Evolutionary conservation across 139 green algal genomes (phyloP).

Genomic region (Bryopsis sp.): DNA sequence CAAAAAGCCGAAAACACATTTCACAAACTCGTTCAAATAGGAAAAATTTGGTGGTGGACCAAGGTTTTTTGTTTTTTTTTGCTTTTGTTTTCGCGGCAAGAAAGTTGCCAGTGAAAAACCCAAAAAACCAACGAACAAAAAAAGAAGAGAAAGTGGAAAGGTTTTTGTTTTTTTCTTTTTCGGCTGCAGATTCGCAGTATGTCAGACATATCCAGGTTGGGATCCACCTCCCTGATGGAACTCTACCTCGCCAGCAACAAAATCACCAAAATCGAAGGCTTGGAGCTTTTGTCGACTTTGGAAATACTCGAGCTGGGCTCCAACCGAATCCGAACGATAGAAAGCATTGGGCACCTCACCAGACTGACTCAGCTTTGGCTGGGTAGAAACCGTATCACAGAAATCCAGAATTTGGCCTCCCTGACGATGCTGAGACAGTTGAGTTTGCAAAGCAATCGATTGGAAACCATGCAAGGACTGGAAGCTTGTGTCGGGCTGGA

Average conservation of each 20-base stretch:
- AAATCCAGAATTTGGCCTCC: slow-evolving; percentile 39
- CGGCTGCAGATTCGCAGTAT: slow-evolving; percentile 53
- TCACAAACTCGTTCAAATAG: no score
- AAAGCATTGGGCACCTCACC: slow-evolving; percentile 39
- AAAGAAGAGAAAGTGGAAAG: no score
- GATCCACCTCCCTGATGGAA: slow-evolving; percentile 41
- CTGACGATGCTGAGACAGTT: slow-evolving; percentile 35
- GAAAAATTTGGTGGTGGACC: no score
- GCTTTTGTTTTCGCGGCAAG: no score
- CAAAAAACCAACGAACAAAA: no score
- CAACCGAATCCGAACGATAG: slow-evolving; percentile 73
- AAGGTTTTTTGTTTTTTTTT: no score
- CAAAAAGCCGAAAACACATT: no score
- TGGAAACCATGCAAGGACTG: slow-evolving; percentile 40
- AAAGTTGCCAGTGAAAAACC: no score
- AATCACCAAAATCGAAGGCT: slow-evolving; percentile 44
- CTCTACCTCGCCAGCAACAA: slow-evolving; percentile 86
- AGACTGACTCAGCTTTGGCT: slow-evolving; percentile 85
- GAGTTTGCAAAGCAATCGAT: slow-evolving; percentile 50
- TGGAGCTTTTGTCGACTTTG: slow-evolving; percentile 46
- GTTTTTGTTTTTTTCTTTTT: no score
- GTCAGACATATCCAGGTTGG: slow-evolving; percentile 37
- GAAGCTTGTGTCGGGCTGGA: slow-evolving; percentile 50
- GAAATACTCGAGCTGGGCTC: slow-evolving; percentile 80
- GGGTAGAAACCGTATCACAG: slow-evolving; percentile 78